Evolutionary conservation across 75 land plant genomes (phyloP), one percentile per base, ranked within the genome.

Genomic region (Isoetes taiwanensis): DNA sequence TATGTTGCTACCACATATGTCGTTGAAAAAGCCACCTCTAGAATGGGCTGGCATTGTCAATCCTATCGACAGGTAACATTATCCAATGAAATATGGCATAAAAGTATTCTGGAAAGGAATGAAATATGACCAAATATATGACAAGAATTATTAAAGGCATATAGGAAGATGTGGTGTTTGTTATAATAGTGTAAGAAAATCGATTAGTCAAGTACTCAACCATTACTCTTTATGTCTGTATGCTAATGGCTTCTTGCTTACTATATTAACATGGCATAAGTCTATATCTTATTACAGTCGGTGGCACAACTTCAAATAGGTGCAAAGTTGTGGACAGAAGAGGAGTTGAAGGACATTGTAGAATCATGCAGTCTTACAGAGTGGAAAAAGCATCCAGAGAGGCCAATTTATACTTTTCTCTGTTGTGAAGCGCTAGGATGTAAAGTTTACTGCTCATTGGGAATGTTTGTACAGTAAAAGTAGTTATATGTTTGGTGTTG

Each of bases 1-100:
- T 83, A 82, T 67, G 93, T 90, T 46, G 97, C 82, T 5, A 75
- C 77, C 10, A 90, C 97, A 14, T 54, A 50, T 62, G 63, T 79
- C 10, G 28, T 74, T 26, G n/a, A n/a, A n/a, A n/a, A n/a, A n/a
- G n/a, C n/a, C n/a, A n/a, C n/a, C n/a, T n/a, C n/a, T n/a, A n/a
- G n/a, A n/a, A n/a, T 23, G 28, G 9, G 1, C 66, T 34, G 86
- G 74, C 24, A 41, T 63, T 41, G 24, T 68, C 28, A 60, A 59
- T 31, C 39, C 46, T 17, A 1, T 63, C 64, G 76, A 2, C 67
- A 76, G 81, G 89, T 83, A 66, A 12, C 1, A 0, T 12, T 61
- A 30, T n/a, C 19, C 17, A 8, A 0, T 63, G 6, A 43, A 28
- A 30, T 23, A 8, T 56, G 29, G 0, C 33, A 11, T 33, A 28